These are phyloP conservation scores for Ustilago tritici DNA, from an alignment of 1,284 basidiomycete genomes.

Conservation along the genomic window DNA sequence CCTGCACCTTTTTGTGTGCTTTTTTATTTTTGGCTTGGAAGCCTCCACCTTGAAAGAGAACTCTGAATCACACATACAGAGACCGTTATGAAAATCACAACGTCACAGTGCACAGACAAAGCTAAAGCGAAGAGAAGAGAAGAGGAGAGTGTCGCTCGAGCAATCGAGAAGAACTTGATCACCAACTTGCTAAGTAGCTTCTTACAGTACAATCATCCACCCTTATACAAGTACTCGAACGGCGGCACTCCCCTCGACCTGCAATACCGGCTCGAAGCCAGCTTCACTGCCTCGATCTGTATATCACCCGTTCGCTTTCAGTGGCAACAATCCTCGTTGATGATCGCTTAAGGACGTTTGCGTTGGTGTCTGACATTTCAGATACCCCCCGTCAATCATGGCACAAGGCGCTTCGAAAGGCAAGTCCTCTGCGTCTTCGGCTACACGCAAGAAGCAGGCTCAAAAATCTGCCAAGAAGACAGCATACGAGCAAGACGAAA, in stretches of 20 bases:
- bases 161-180: constrained; percentile 9
- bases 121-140: not conserved
- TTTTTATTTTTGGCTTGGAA: not conserved
- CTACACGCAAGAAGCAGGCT: constrained; percentile 69
- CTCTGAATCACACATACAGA: constrained; percentile 8
- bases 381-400: constrained; percentile 16
- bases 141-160: constrained; percentile 1
- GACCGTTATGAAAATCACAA: constrained; percentile 3
- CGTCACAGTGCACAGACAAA: constrained; percentile 26
- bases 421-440: constrained; percentile 68
- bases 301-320: not conserved
- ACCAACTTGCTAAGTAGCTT: not conserved
- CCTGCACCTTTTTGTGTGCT: constrained; percentile 12
- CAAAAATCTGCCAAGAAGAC: constrained; percentile 59
- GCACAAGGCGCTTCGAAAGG: constrained; percentile 51
- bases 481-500: constrained; percentile 50
- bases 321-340: not conserved
- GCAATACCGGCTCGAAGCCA: not conserved
- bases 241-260: not conserved
- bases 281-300: not conserved
- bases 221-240: not conserved
- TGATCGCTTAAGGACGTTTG: not conserved
- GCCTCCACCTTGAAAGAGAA: not conserved
- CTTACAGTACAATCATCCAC: not conserved
- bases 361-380: not conserved